These are phyloP conservation scores for Trichoderma gracile DNA, from an alignment of 2,329 filamentous ascomycete species.

Conservation along the genomic window DNA sequence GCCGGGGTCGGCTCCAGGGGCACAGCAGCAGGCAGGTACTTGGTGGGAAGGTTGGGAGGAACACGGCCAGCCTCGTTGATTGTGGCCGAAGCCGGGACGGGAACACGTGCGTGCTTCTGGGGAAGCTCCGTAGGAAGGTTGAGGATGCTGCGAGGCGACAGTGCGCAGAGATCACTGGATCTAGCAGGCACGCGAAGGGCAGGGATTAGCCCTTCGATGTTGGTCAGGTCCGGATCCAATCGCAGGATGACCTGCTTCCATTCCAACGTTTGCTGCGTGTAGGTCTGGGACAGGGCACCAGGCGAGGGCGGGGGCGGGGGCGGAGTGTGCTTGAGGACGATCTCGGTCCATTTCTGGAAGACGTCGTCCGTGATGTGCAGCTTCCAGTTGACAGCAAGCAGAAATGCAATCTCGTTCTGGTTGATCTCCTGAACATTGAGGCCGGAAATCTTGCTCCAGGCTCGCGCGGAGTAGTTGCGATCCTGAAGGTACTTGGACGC, in stretches of 20 bases:
- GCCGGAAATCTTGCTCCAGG: conserved; percentile 99
- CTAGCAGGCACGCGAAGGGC: conserved; percentile 35
- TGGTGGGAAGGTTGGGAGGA: background rate
- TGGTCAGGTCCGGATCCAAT: conserved; percentile 59
- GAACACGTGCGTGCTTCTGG: conserved; percentile 31
- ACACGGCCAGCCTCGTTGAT: conserved; percentile 31
- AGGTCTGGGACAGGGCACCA: conserved; percentile 46
- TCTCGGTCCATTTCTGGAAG: conserved; percentile 92
- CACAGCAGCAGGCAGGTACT: background rate
- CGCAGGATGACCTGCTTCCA: conserved; percentile 61
- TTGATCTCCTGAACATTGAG: conserved; percentile 92
- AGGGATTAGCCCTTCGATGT: conserved; percentile 55
- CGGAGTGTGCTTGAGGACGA: conserved; percentile 83
- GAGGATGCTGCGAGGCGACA: conserved; percentile 48
- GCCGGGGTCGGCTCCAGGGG: conserved; percentile 50
- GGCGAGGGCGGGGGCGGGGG: conserved; percentile 62
- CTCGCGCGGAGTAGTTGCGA: conserved; percentile 93
- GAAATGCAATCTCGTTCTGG: conserved; percentile 90
- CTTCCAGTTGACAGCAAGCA: conserved; percentile 88
- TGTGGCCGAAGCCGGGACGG: conserved; percentile 46
- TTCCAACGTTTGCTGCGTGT: conserved; percentile 51
- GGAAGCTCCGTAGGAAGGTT: conserved; percentile 43
- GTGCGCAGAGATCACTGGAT: conserved; percentile 40
- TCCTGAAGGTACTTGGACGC: conserved; percentile 98
- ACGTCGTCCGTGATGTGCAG: conserved; percentile 87